Conservation (phyloP, 768 basidiomycete genomes). For the Tylopilus sp. region DNA sequence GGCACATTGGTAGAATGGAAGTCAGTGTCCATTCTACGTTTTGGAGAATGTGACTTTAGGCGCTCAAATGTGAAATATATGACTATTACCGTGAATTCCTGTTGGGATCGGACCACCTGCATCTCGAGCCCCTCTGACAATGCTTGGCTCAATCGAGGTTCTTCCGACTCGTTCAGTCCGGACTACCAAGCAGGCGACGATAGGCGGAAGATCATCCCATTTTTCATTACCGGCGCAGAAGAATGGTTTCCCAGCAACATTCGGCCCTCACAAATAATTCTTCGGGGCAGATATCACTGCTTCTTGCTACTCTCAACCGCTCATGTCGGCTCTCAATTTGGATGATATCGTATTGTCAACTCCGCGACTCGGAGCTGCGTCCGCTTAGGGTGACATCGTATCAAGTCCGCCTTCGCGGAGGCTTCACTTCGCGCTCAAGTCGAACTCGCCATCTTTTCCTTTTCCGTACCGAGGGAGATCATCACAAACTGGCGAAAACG, state of each 20-base stretch:
- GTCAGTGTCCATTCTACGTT: not conserved
- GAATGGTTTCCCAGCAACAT: not conserved
- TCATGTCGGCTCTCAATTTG: slow-evolving; percentile 28
- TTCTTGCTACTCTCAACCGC: slow-evolving; percentile 3
- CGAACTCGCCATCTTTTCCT: not conserved
- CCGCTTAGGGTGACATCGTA: slow-evolving; percentile 14
- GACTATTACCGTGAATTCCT: not conserved
- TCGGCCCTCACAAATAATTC: not conserved
- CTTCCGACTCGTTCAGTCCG: not conserved
- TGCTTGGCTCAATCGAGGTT: not conserved
- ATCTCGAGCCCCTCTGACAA: not conserved
- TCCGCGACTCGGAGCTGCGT: slow-evolving; percentile 32
- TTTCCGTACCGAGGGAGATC: not conserved
- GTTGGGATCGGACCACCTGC: not conserved
- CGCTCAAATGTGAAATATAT: not conserved
- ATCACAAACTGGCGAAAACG: not conserved
- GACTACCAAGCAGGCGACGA: not conserved
- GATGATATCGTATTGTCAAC: slow-evolving; percentile 23
- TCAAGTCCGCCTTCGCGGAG: slow-evolving; percentile 32
- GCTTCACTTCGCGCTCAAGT: not conserved
- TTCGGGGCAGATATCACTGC: not conserved
- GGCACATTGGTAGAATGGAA: slow-evolving; percentile 3
- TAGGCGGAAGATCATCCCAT: not conserved
- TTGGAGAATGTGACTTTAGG: not conserved
- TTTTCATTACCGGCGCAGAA: not conserved